phyloP scores from a whole-genome alignment of 257 asterid genomes.

The Primulina tabacum region DNA sequence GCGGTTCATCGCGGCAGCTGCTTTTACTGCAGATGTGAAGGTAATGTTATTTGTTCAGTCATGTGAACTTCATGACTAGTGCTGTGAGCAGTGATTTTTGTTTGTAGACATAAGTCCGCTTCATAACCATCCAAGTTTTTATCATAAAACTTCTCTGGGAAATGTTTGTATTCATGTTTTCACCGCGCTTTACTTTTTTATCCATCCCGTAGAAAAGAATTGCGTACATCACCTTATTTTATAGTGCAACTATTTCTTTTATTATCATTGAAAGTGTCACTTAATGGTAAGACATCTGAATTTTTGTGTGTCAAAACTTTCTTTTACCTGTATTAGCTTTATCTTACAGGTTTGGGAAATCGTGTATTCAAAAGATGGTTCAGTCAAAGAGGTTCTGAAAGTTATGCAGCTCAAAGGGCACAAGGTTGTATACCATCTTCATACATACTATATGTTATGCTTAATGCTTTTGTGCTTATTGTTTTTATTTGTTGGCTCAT shows the following conservation, averaged over 20 bases:
- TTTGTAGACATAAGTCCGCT: not conserved
- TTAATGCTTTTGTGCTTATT: slow-evolving; percentile 15
- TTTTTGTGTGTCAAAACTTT: not conserved
- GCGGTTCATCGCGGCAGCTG: slow-evolving; percentile 98
- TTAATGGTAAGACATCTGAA: not conserved
- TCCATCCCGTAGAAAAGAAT: not conserved
- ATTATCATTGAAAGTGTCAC: not conserved
- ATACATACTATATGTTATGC: slow-evolving; percentile 19
- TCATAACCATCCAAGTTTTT: not conserved
- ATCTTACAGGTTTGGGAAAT: slow-evolving; percentile 86
- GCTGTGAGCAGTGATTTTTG: slow-evolving; percentile 4
- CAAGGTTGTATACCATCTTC: slow-evolving; percentile 56
- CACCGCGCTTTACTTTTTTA: not conserved
- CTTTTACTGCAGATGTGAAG: slow-evolving; percentile 95
- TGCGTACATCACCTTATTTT: not conserved
- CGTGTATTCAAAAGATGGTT: slow-evolving; percentile 87
- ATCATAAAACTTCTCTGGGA: not conserved
- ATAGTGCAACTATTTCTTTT: not conserved
- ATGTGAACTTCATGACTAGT: not conserved
- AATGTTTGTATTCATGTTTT: not conserved
- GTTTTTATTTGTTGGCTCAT: slow-evolving; percentile 1
- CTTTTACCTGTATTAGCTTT: not conserved
- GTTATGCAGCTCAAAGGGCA: slow-evolving; percentile 99
- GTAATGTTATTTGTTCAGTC: too few relatives aligned
- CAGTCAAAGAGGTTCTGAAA: slow-evolving; percentile 80